A percentile compares a stretch with the other conserved stretches of the same genome.
These are phyloP conservation scores for Bryum argenteum DNA, from an alignment of 225 moss, liverwort and hornwort species.

Conservation along the genomic window DNA sequence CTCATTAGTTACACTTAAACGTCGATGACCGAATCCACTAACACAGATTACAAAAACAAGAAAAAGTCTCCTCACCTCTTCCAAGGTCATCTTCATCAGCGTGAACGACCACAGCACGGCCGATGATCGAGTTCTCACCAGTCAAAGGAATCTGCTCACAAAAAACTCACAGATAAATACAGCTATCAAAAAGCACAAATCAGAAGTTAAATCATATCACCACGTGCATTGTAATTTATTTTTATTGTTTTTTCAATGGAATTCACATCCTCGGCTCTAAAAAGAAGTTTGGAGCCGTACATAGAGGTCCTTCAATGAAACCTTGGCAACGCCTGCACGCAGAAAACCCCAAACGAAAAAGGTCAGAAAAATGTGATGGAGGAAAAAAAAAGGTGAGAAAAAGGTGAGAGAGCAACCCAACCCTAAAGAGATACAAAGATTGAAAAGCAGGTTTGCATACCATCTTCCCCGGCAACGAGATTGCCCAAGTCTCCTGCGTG, in stretches of 20 bases:
- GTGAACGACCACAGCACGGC: constrained; percentile 69
- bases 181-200: too few species aligned
- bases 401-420: background rate
- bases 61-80: constrained; percentile 36
- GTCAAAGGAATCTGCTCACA: constrained; percentile 49
- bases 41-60: background rate
- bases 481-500: constrained; percentile 78
- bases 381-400: background rate
- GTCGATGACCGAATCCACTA: too few species aligned
- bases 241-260: too few species aligned
- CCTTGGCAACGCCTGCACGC: constrained; percentile 43
- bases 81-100: constrained; percentile 66
- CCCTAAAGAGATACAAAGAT: background rate
- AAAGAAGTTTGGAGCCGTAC: constrained; percentile 14
- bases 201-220: too few species aligned
- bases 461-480: constrained; percentile 53
- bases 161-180: background rate
- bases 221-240: too few species aligned
- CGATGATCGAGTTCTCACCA: constrained; percentile 56
- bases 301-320: constrained; percentile 45
- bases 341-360: constrained; percentile 10
- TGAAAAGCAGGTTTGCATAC: constrained; percentile 18
- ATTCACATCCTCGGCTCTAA: background rate
- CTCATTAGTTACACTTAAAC: too few species aligned
- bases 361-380: background rate